Conservation (phyloP, 805 yeast species). For the Myxozyma udenii region DNA sequence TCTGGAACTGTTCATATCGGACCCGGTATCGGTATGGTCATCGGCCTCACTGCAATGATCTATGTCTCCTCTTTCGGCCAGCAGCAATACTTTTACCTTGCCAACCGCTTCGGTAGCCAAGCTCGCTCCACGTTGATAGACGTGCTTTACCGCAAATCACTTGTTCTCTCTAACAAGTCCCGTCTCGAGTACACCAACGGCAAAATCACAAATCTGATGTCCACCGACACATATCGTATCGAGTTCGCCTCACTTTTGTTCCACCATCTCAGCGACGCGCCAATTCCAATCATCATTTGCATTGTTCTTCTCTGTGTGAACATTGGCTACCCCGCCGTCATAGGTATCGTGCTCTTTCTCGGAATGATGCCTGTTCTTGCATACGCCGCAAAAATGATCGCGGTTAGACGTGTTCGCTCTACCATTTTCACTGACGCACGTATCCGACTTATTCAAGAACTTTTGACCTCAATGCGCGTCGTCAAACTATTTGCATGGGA, state of each 20-base stretch:
- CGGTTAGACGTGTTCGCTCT: slow-evolving; percentile 55
- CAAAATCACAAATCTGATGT: slow-evolving; percentile 69
- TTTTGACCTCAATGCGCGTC: slow-evolving; percentile 70
- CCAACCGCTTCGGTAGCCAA: slow-evolving; percentile 66
- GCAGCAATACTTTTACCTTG: slow-evolving; percentile 62
- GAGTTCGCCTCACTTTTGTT: slow-evolving; percentile 72
- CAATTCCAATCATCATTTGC: slow-evolving; percentile 60
- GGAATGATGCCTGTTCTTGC: slow-evolving; percentile 44
- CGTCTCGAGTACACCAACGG: slow-evolving; percentile 62
- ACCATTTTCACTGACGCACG: slow-evolving; percentile 70
- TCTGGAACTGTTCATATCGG: slow-evolving; percentile 39
- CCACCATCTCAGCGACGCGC: slow-evolving; percentile 62
- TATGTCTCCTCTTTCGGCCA: slow-evolving; percentile 47
- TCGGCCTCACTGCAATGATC: slow-evolving; percentile 63
- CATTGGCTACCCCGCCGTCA: slow-evolving; percentile 68
- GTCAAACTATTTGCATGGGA: slow-evolving; percentile 94
- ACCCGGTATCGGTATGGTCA: slow-evolving; percentile 70
- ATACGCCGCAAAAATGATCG: slow-evolving; percentile 50
- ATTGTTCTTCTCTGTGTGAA: slow-evolving; percentile 62
- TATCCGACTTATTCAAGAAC: slow-evolving; percentile 72
- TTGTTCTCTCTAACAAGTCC: slow-evolving; percentile 56
- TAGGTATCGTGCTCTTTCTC: slow-evolving; percentile 58
- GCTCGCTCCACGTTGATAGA: slow-evolving; percentile 68
- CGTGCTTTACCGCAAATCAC: slow-evolving; percentile 65
- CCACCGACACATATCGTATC: slow-evolving; percentile 77